phyloP scores from a whole-genome alignment of 305 asterid species.

The Fraxinus nigra region DNA sequence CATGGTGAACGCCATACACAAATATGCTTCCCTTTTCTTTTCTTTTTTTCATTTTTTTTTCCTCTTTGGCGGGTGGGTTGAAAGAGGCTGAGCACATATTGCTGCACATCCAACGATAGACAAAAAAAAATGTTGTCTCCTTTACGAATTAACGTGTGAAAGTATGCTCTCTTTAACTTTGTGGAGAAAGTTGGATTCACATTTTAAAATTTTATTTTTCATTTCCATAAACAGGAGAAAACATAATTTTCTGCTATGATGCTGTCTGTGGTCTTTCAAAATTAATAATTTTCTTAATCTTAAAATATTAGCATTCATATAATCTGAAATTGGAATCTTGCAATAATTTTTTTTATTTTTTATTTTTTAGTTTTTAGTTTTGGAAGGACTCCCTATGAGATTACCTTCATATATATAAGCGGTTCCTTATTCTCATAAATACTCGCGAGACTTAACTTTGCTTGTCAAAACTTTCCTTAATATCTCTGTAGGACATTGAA shows the following conservation, averaged over 20 bases:
- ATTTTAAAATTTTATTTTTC: background rate
- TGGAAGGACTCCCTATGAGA: background rate
- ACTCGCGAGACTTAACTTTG: background rate
- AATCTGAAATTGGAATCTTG: too few species aligned
- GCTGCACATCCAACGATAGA: background rate
- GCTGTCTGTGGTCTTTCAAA: background rate
- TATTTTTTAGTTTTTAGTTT: too few species aligned
- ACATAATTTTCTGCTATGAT: background rate
- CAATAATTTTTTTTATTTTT: too few species aligned
- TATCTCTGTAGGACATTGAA: background rate
- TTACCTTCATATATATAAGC: too few species aligned
- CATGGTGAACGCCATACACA: background rate
- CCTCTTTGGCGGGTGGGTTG: background rate
- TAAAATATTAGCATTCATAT: too few species aligned
- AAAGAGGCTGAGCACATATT: background rate
- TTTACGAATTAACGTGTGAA: too few species aligned
- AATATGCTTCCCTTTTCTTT: background rate
- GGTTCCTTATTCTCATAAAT: background rate
- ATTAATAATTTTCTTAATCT: background rate
- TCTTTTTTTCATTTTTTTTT: background rate
- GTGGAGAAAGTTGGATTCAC: background rate
- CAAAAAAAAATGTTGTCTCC: background rate
- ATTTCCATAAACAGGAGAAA: background rate
- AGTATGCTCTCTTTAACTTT: background rate
- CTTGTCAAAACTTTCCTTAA: background rate